Percentiles rank a stretch among this genome's conserved stretches.
These are phyloP conservation scores for Cutaneotrichosporon cavernicola DNA, from an alignment of 1,284 basidiomycete species.

Conservation along the genomic window DNA sequence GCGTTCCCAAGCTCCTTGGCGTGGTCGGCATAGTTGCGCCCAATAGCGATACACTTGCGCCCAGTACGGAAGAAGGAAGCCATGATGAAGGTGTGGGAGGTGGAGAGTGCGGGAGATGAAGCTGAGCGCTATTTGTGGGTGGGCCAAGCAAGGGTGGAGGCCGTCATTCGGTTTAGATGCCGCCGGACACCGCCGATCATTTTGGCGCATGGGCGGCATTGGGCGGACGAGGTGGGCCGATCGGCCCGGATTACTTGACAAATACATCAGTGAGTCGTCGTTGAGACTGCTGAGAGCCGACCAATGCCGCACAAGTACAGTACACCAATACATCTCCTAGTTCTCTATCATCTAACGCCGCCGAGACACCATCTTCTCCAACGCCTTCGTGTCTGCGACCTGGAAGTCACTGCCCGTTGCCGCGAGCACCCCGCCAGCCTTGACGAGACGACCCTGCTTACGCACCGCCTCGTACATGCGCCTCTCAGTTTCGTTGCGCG, in stretches of 20 bases:
- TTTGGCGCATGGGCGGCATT: not conserved
- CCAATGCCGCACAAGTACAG: not conserved
- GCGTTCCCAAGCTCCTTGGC: conserved; percentile 89
- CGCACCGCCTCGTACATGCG: conserved; percentile 87
- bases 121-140: not conserved
- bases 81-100: conserved; percentile 30
- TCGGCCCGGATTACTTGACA: not conserved
- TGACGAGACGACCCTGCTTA: conserved; percentile 74
- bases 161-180: not conserved
- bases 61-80: conserved; percentile 46
- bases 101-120: not conserved
- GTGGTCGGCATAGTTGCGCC: conserved; percentile 66
- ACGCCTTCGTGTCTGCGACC: conserved; percentile 64
- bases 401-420: conserved; percentile 75
- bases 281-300: too few relatives aligned
- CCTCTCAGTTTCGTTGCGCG: conserved; percentile 64
- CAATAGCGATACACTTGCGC: conserved; percentile 81
- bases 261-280: not conserved
- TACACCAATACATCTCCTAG: conserved; percentile 5
- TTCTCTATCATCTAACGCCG: not conserved
- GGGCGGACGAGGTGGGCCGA: not conserved
- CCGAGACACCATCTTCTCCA: conserved; percentile 63
- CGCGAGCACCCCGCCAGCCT: conserved; percentile 75
- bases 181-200: conserved; percentile 1
- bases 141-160: conserved; percentile 3